Evolutionary conservation across 2,329 filamentous ascomycete species (phyloP).

Genomic region (Penicillium concentricum): DNA sequence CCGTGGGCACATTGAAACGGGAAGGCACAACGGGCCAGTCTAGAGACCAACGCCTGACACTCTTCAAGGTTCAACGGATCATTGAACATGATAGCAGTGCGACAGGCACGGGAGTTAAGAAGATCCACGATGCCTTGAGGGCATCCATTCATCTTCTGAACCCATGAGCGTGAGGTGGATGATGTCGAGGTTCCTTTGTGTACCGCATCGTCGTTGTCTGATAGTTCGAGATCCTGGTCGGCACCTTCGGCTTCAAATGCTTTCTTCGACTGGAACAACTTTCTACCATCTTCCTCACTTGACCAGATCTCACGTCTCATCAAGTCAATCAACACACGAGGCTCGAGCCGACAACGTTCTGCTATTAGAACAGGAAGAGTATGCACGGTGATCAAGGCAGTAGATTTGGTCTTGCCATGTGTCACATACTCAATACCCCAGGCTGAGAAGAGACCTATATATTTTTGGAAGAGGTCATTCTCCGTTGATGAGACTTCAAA

Average conservation of each 20-base stretch:
- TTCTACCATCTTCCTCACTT: conserved; percentile 49
- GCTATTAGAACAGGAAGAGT: conserved; percentile 69
- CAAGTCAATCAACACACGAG: conserved; percentile 69
- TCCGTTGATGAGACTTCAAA: conserved; percentile 68
- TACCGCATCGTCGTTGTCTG: not conserved
- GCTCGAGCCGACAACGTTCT: conserved; percentile 73
- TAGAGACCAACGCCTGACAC: conserved; percentile 38
- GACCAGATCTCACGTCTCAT: conserved; percentile 74
- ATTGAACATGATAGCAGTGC: conserved; percentile 54
- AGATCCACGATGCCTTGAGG: conserved; percentile 72
- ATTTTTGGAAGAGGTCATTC: conserved; percentile 54
- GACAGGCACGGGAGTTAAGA: conserved; percentile 50
- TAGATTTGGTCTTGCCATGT: conserved; percentile 9
- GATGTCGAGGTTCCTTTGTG: not conserved
- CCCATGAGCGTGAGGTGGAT: conserved; percentile 47
- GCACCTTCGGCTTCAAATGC: not conserved
- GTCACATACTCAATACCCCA: conserved; percentile 76
- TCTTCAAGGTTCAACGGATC: conserved; percentile 41
- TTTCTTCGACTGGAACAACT: conserved; percentile 7
- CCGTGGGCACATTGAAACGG: conserved; percentile 54
- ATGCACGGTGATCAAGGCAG: conserved; percentile 48
- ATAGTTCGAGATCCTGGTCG: not conserved
- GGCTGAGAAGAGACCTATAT: conserved; percentile 57
- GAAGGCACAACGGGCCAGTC: conserved; percentile 44
- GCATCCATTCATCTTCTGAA: conserved; percentile 64